A percentile compares a stretch with the other conserved stretches of the same genome.
Evolutionary conservation across 1,139 yeast genomes (phyloP).

Genomic region (Candida freyschussii): DNA sequence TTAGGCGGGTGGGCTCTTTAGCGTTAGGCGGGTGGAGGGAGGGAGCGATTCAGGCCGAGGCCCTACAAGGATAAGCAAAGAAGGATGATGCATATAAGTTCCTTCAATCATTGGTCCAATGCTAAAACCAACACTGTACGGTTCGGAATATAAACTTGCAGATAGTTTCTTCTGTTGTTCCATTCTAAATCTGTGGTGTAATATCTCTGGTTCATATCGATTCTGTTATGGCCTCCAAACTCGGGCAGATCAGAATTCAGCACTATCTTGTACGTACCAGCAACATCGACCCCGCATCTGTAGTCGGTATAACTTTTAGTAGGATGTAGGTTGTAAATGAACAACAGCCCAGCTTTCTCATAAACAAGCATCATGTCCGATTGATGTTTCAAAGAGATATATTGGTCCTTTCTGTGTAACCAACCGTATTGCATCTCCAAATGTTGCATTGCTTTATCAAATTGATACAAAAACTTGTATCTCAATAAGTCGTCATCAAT

Average conservation of each 20-base stretch:
- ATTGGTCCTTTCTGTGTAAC: slow-evolving; percentile 75
- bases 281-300: slow-evolving; percentile 76
- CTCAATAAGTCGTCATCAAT: slow-evolving; percentile 75
- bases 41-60: too few species aligned
- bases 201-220: slow-evolving; percentile 50
- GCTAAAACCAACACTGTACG: slow-evolving; percentile 79
- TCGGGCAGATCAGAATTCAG: slow-evolving; percentile 66
- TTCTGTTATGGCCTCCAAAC: slow-evolving; percentile 80
- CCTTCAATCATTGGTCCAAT: slow-evolving; percentile 6
- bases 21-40: too few species aligned
- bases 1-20: too few species aligned
- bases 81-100: not conserved
- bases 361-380: slow-evolving; percentile 82
- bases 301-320: slow-evolving; percentile 79
- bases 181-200: slow-evolving; percentile 72
- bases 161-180: slow-evolving; percentile 72
- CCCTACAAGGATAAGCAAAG: too few species aligned
- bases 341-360: slow-evolving; percentile 81
- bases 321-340: slow-evolving; percentile 87
- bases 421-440: slow-evolving; percentile 68
- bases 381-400: slow-evolving; percentile 83
- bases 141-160: slow-evolving; percentile 80
- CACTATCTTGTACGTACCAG: slow-evolving; percentile 74
- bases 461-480: slow-evolving; percentile 69
- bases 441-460: slow-evolving; percentile 81